Percentiles rank a stretch among this genome's conserved stretches.
phyloP scores from a whole-genome alignment of 768 basidiomycete species.

The Pulveroboletus sp. region DNA sequence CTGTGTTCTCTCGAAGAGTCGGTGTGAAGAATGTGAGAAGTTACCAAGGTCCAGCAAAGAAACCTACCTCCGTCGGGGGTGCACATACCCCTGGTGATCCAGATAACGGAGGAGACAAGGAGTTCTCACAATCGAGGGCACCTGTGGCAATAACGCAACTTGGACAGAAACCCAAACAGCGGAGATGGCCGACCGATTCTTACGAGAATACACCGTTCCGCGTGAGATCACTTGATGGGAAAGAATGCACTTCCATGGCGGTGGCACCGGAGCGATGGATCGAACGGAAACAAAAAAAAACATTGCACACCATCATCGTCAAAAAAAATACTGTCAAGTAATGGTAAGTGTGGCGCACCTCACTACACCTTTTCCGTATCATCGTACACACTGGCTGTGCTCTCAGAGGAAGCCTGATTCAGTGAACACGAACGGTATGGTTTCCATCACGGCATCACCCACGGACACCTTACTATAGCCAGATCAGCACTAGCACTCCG shows the following conservation, averaged over 20 bases:
- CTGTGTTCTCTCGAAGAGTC: constrained; percentile 3
- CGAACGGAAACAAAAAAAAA: constrained; percentile 4
- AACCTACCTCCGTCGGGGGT: constrained; percentile 12
- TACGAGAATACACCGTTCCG: constrained; percentile 9
- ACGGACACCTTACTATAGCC: constrained; percentile 4
- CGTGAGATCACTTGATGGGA: not conserved
- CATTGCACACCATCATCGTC: constrained; percentile 1
- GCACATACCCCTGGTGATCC: constrained; percentile 18
- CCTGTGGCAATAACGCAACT: constrained; percentile 1
- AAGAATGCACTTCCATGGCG: not conserved
- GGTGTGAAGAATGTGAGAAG: constrained; percentile 10
- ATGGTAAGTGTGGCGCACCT: constrained; percentile 13
- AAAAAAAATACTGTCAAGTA: constrained; percentile 7
- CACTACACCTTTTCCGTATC: constrained; percentile 6
- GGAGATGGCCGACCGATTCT: constrained; percentile 13
- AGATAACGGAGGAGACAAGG: constrained; percentile 5
- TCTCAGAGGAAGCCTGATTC: constrained; percentile 14
- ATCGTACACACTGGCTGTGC: not conserved
- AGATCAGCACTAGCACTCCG: constrained; percentile 25
- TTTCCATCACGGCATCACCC: constrained; percentile 19
- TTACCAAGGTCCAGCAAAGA: constrained; percentile 8
- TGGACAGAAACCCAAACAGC: constrained; percentile 10
- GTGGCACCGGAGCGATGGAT: constrained; percentile 21
- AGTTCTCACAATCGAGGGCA: constrained; percentile 4
- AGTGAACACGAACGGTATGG: constrained; percentile 1